Evolutionary conservation across 768 basidiomycete species (phyloP), one percentile per base, ranked within the genome.

Genomic region (Serpula lacrymans): DNA sequence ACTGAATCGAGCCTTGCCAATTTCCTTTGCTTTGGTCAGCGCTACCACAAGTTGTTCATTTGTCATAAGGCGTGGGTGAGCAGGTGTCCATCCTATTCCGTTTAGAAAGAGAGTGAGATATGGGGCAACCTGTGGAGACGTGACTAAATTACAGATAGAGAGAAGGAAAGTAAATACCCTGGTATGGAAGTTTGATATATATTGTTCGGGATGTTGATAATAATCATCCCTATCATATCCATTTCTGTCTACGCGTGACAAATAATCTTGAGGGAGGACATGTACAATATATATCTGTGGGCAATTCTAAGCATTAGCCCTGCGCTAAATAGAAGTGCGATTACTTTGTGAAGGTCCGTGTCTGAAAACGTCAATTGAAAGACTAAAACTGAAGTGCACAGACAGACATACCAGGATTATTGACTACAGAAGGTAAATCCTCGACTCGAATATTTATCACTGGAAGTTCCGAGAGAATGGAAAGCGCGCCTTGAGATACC

Each of bases 91-190:
- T 22, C 90, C 91, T 0, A 83, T 76, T 11, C 90, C 93, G 52
- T 96, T 91, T 37, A 95, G 68, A 45, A 95, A 74, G 6, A 94
- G 74, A 0, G 88, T 89, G 3, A 91, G 69, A 59, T 88, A 90
- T 0, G 89, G 92, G 1, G 89, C 88, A 23, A 94, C 70, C 87
- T 92, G 44, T 8, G 6, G n/a, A 8, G 4, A 25, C 7, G n/a
- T 24, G 1, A 32, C 23, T 34, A 24, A 14, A 45, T 14, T 28
- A 39, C 26, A 8, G 9, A 33, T 24, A 5, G 39, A 26, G 6
- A 1, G n/a, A 13, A 16, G 11, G 33, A 39, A 41, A 10, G 26
- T 12, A 51, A 55, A 14, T 44, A 87, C 91, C 66, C 74, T 79
- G 3, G 77, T 70, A 41, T 75, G 70, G 55, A 96, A 94, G 3